Conservation (phyloP, 1,284 basidiomycete genomes). For the Phellinidium pouzarii region DNA sequence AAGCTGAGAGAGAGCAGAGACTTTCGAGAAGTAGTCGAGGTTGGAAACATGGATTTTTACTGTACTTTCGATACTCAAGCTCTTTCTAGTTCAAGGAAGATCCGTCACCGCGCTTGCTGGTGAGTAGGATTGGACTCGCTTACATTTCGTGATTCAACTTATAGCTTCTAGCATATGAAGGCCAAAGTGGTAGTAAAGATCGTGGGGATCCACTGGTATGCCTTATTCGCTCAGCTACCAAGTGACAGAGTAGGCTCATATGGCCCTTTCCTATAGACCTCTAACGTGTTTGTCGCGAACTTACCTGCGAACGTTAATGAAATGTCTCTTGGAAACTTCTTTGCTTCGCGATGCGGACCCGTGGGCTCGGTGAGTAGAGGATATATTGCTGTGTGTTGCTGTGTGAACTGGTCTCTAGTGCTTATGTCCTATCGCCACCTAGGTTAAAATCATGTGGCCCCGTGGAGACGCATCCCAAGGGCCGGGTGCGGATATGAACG, state of each 20-base stretch:
- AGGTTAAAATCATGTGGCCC: conserved; percentile 98
- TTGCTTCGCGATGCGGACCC: conserved; percentile 55
- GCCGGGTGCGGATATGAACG: conserved; percentile 69
- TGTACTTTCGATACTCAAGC: conserved; percentile 21
- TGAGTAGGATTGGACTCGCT: conserved; percentile 27
- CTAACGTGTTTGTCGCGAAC: conserved; percentile 92
- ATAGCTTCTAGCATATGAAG: conserved; percentile 60
- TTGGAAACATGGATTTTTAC: conserved; percentile 29
- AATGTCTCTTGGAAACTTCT: conserved; percentile 78
- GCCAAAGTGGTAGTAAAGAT: conserved; percentile 84
- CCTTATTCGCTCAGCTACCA: not conserved
- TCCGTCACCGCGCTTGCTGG: conserved; percentile 86
- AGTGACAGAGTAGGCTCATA: conserved; percentile 16
- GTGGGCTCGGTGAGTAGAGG: conserved; percentile 45
- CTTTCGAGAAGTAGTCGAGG: conserved; percentile 59
- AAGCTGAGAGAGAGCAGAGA: conserved; percentile 81
- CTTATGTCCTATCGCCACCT: conserved; percentile 2
- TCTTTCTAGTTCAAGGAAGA: conserved; percentile 38
- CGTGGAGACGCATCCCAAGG: conserved; percentile 55
- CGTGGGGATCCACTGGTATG: conserved; percentile 73
- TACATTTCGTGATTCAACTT: not conserved
- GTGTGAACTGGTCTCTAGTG: conserved; percentile 5
- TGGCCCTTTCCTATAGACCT: conserved; percentile 58
- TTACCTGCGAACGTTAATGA: conserved; percentile 83
- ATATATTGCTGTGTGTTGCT: not conserved